A percentile compares a stretch with the other conserved stretches of the same genome.
Conservation (phyloP, 2,329 filamentous ascomycete genomes). For the Microdochium bolleyi region DNA sequence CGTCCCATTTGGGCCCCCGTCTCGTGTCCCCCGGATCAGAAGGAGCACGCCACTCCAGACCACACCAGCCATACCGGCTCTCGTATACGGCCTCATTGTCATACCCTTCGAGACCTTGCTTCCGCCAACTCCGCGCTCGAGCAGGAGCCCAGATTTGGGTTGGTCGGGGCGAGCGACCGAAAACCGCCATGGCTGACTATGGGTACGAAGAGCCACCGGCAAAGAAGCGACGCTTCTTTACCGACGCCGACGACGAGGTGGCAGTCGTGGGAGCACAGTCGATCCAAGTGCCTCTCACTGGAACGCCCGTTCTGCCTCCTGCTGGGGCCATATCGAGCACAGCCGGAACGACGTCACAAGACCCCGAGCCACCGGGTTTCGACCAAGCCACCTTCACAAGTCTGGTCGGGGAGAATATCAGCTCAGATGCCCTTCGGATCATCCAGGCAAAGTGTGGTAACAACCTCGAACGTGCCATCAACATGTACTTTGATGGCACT, state of each 20-base stretch:
- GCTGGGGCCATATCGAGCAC: slow-evolving; percentile 10
- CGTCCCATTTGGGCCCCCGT: background rate
- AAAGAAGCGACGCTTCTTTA: slow-evolving; percentile 32
- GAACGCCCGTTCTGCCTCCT: slow-evolving; percentile 9
- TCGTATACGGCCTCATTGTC: too few species aligned
- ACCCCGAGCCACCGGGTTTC: slow-evolving; percentile 31
- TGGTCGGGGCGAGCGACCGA: background rate
- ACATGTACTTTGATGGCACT: slow-evolving; percentile 64
- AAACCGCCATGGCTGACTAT: slow-evolving; percentile 26
- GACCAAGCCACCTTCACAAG: slow-evolving; percentile 50
- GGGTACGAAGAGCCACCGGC: slow-evolving; percentile 23
- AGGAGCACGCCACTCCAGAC: too few species aligned
- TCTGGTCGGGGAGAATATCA: slow-evolving; percentile 51
- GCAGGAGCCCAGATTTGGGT: too few species aligned
- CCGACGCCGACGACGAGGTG: slow-evolving; percentile 21
- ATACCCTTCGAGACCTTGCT: too few species aligned
- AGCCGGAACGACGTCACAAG: slow-evolving; percentile 8
- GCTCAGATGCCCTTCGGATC: slow-evolving; percentile 34
- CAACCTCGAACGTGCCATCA: slow-evolving; percentile 54
- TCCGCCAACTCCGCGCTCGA: too few species aligned
- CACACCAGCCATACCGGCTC: too few species aligned
- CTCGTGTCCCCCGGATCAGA: too few species aligned
- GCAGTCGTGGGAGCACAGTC: slow-evolving; percentile 4
- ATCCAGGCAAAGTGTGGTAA: slow-evolving; percentile 48
- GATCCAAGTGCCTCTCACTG: slow-evolving; percentile 1